A percentile compares a stretch with the other conserved stretches of the same genome.
These are phyloP conservation scores for Alloteropsis semialata DNA, from an alignment of 176 grass and related monocot genomes.

Conservation along the genomic window DNA sequence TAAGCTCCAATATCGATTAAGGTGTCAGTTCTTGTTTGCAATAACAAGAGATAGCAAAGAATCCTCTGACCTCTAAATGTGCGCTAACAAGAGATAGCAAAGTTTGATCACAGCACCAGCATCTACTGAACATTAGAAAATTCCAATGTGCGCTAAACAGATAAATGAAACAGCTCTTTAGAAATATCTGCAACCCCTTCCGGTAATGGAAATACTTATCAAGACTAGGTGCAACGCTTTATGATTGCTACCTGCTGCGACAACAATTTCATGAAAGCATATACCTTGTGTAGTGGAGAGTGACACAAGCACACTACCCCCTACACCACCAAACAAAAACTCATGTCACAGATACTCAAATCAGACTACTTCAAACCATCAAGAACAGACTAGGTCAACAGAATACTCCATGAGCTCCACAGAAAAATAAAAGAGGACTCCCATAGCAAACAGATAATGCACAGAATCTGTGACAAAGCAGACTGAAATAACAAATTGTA, in stretches of 20 bases:
- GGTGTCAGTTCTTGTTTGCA: background rate
- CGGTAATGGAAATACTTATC: background rate
- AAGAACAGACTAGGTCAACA: slow-evolving; percentile 33
- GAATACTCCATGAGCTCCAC: background rate
- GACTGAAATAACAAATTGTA: slow-evolving; percentile 28
- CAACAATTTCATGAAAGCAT: slow-evolving; percentile 1
- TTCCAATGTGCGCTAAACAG: background rate
- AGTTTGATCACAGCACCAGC: background rate
- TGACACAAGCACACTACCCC: slow-evolving; percentile 24
- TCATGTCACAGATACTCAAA: background rate
- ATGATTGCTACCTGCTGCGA: slow-evolving; percentile 8
- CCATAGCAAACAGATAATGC: slow-evolving; percentile 15
- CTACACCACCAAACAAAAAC: slow-evolving; percentile 26
- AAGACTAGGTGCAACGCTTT: background rate
- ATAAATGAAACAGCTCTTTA: background rate
- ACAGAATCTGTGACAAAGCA: slow-evolving; percentile 20
- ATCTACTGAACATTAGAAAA: background rate
- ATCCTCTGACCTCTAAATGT: background rate
- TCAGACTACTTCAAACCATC: slow-evolving; percentile 24
- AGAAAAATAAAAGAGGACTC: background rate
- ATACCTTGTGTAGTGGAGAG: slow-evolving; percentile 6
- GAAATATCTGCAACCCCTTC: background rate
- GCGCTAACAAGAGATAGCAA: background rate
- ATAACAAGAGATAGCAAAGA: background rate
- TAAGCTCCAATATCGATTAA: background rate